These are phyloP conservation scores for Starmera dryadoides DNA, from an alignment of 805 yeast species.

Conservation along the genomic window DNA sequence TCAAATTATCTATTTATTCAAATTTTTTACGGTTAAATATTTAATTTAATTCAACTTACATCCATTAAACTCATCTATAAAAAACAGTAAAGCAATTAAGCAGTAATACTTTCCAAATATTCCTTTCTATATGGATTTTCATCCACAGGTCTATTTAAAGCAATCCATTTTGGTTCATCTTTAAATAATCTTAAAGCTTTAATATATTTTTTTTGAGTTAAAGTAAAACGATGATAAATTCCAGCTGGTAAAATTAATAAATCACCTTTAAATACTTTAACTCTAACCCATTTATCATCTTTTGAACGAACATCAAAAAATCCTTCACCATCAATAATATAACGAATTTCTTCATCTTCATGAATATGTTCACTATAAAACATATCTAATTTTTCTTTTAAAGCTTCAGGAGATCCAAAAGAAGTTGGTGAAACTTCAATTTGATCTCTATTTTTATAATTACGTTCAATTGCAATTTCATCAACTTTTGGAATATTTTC, in stretches of 20 bases:
- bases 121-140: conserved; percentile 35
- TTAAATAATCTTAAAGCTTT: conserved; percentile 79
- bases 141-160: conserved; percentile 65
- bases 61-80: no score
- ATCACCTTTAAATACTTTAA: conserved; percentile 57
- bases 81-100: neutral
- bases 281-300: conserved; percentile 68
- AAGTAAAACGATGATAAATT: conserved; percentile 87
- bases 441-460: conserved; percentile 75
- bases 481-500: conserved; percentile 49
- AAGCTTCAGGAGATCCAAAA: conserved; percentile 57
- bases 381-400: conserved; percentile 54
- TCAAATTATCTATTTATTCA: no score
- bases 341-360: conserved; percentile 95
- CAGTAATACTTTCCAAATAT: conserved; percentile 30
- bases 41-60: no score
- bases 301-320: conserved; percentile 79
- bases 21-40: no score
- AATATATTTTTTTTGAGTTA: conserved; percentile 55
- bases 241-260: conserved; percentile 79
- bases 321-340: conserved; percentile 84
- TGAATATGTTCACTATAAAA: conserved; percentile 87
- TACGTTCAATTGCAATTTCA: conserved; percentile 56
- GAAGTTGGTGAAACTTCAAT: conserved; percentile 53
- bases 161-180: conserved; percentile 96